Evolutionary conservation across 176 grass and related monocot genomes (phyloP).

Genomic region (Poa annua): DNA sequence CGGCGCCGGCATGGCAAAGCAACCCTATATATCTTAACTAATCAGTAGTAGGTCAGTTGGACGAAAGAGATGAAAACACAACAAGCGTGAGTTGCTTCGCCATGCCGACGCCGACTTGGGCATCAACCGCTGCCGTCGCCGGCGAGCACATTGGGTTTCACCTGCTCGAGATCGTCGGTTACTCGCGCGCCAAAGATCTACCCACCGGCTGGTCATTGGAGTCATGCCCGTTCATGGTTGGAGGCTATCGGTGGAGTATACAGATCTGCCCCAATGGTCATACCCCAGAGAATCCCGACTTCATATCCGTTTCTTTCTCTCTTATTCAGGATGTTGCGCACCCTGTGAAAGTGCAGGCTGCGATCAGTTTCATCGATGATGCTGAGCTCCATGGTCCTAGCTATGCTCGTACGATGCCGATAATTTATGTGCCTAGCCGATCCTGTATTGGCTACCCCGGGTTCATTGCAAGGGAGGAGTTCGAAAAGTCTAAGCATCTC

Average conservation of each 20-base stretch:
- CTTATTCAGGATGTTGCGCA: background rate
- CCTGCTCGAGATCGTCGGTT: background rate
- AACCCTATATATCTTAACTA: too few species aligned
- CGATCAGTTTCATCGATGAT: background rate
- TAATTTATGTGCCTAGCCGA: background rate
- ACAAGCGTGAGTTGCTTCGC: background rate
- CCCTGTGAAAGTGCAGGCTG: background rate
- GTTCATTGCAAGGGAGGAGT: background rate
- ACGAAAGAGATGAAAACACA: background rate
- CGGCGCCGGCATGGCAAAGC: too few species aligned
- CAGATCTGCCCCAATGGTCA: background rate
- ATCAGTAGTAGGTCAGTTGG: background rate
- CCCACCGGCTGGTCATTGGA: background rate
- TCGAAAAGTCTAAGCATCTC: background rate
- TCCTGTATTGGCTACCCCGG: accelerated
- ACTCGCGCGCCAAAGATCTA: background rate
- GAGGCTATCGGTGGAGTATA: background rate
- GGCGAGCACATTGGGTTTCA: background rate
- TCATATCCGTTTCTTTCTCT: background rate
- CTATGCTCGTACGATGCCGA: background rate
- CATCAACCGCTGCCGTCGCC: background rate
- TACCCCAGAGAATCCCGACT: background rate
- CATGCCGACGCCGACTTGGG: background rate
- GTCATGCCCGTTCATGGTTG: background rate
- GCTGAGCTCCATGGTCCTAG: background rate